Conservation (phyloP, 495 filamentous ascomycete genomes). For the Aspergillus avenaceus region DNA sequence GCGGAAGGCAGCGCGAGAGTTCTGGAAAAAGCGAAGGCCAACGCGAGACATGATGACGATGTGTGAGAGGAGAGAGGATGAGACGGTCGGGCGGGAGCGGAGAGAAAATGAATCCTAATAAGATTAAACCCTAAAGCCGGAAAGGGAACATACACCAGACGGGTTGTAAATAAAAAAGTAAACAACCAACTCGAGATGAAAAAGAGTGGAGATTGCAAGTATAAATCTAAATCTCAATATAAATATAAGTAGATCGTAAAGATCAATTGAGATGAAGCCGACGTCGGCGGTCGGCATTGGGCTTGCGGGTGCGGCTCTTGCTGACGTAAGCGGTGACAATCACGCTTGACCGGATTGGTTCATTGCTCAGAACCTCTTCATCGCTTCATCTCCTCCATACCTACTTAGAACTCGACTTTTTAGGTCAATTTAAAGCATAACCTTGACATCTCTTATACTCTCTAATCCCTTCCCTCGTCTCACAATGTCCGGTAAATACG, state of each 20-base stretch:
- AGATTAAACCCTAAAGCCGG: constrained; percentile 20
- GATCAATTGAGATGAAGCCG: constrained; percentile 1
- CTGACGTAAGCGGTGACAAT: constrained; percentile 34
- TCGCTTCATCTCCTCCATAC: background rate
- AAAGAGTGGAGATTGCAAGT: background rate
- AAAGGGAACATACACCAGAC: constrained; percentile 5
- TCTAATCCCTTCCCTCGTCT: background rate
- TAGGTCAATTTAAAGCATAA: no score
- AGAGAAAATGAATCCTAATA: no score
- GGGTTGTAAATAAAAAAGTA: background rate
- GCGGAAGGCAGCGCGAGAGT: constrained; percentile 50
- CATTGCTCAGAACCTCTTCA: constrained; percentile 6
- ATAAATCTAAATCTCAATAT: background rate
- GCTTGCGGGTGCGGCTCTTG: constrained; percentile 19
- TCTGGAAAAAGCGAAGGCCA: constrained; percentile 48
- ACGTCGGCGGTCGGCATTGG: constrained; percentile 7
- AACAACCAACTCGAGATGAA: no score
- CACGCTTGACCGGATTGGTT: constrained; percentile 24
- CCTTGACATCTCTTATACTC: background rate
- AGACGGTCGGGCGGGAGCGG: constrained; percentile 17
- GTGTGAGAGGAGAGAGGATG: constrained; percentile 3
- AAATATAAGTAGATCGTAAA: no score
- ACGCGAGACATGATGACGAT: constrained; percentile 34
- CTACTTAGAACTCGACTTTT: no score
- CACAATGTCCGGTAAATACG: constrained; percentile 88